Evolutionary conservation across 441 rosid genomes (phyloP).

Genomic region (Jatropha podagrica): DNA sequence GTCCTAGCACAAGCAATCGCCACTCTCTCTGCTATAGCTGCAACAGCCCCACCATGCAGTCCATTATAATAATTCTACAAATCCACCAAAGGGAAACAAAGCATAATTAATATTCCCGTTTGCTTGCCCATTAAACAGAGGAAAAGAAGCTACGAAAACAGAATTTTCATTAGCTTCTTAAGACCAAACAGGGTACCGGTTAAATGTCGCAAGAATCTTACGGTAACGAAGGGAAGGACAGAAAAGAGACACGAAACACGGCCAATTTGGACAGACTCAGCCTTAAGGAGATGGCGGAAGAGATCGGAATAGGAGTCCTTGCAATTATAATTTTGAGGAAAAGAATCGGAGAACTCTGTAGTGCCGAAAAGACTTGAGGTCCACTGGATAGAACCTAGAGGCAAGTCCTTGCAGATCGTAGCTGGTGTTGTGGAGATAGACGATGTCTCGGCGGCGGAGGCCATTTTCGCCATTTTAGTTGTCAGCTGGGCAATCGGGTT

Average conservation of each 20-base stretch:
- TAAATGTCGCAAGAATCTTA: conserved; percentile 22
- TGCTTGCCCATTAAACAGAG: not conserved
- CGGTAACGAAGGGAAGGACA: conserved; percentile 50
- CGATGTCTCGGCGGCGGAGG: not conserved
- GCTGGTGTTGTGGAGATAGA: not conserved
- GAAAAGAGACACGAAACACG: conserved; percentile 52
- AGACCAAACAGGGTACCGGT: not conserved
- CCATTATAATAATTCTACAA: conserved; percentile 55
- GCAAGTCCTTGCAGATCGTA: conserved; percentile 10
- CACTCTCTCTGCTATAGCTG: conserved; percentile 65
- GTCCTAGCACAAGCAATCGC: conserved; percentile 71
- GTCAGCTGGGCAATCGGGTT: too few species aligned
- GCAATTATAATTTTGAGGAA: conserved; percentile 29
- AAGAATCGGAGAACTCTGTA: conserved; percentile 25
- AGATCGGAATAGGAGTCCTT: conserved; percentile 50
- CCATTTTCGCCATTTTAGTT: not conserved
- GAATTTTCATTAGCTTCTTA: not conserved
- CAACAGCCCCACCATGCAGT: conserved; percentile 72
- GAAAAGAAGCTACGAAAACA: not conserved
- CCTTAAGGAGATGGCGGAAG: conserved; percentile 41
- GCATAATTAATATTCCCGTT: not conserved
- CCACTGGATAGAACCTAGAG: conserved; percentile 12
- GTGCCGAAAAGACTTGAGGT: conserved; percentile 29
- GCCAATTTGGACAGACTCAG: conserved; percentile 50
- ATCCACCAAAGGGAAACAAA: not conserved